A percentile compares a stretch with the other conserved stretches of the same genome.
Conservation (phyloP, 495 filamentous ascomycete species). For the Penicillium cosmopolitanum region DNA sequence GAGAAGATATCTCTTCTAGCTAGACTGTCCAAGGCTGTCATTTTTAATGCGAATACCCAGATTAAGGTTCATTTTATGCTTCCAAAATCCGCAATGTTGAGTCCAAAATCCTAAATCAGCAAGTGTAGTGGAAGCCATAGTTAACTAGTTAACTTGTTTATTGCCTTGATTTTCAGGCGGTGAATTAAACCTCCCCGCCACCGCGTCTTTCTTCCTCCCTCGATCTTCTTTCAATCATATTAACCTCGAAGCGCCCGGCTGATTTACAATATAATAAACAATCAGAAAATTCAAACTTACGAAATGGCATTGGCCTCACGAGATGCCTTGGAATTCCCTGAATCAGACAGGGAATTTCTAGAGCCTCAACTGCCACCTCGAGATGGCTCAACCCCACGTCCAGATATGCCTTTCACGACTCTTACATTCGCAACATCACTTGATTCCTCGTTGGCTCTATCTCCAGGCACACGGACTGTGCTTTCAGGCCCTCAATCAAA, state of each 20-base stretch:
- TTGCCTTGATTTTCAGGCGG: no score
- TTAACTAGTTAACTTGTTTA: no score
- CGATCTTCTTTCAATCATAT: no score
- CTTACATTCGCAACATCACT: slow-evolving; percentile 89
- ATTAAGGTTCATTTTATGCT: no score
- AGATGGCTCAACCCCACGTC: slow-evolving; percentile 18
- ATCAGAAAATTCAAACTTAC: not conserved
- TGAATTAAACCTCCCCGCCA: no score
- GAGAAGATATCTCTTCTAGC: not conserved
- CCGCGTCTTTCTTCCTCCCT: no score
- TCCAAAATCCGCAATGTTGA: no score
- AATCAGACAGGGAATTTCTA: slow-evolving; percentile 42
- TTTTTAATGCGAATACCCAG: not conserved
- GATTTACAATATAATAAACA: no score
- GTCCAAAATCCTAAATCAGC: no score
- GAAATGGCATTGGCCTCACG: slow-evolving; percentile 19
- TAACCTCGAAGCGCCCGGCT: no score
- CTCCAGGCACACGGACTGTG: slow-evolving; percentile 72
- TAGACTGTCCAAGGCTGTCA: not conserved
- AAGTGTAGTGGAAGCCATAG: no score
- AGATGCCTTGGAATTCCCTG: slow-evolving; percentile 44
- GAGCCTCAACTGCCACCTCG: slow-evolving; percentile 47
- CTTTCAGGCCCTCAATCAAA: slow-evolving; percentile 84
- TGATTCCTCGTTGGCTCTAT: slow-evolving; percentile 73
- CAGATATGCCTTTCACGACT: slow-evolving; percentile 60